Percentiles rank a stretch among this genome's conserved stretches.
These are phyloP conservation scores for Parsonsia alboflavescens DNA, from an alignment of 257 asterid species.

Conservation along the genomic window DNA sequence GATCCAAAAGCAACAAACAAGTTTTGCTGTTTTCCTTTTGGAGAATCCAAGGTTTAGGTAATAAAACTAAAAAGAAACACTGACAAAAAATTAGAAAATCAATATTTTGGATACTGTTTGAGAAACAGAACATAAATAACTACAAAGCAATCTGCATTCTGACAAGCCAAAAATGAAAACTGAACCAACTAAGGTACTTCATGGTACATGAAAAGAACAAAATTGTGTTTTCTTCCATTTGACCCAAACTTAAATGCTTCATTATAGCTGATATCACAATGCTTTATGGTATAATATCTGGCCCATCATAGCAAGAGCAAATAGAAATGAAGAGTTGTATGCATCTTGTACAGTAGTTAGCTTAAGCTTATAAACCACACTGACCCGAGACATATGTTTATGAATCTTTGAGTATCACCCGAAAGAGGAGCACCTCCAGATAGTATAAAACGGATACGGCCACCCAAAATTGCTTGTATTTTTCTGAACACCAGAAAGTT, in stretches of 20 bases:
- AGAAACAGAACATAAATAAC: neutral
- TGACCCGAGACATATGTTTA: constrained; percentile 94
- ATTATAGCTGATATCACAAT: neutral
- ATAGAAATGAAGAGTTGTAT: neutral
- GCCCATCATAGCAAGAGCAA: too few relatives aligned
- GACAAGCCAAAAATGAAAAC: neutral
- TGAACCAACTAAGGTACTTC: neutral
- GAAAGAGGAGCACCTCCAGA: constrained; percentile 99
- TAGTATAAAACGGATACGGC: constrained; percentile 80
- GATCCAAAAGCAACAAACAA: neutral
- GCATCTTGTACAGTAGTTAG: neutral
- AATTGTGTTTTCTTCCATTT: neutral
- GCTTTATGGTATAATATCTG: neutral
- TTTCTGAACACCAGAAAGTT: constrained; percentile 77
- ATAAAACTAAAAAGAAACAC: neutral
- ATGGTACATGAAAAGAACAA: neutral
- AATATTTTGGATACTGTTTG: neutral
- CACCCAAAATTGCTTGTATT: constrained; percentile 92
- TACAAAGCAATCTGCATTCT: neutral
- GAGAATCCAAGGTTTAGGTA: neutral
- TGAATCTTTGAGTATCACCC: constrained; percentile 90
- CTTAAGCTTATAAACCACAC: constrained; percentile 30
- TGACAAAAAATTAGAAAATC: neutral
- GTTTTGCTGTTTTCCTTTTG: neutral
- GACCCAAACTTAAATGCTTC: neutral